These are phyloP conservation scores for Arbutus unedo DNA, from an alignment of 148 eudicot species.

Conservation along the genomic window DNA sequence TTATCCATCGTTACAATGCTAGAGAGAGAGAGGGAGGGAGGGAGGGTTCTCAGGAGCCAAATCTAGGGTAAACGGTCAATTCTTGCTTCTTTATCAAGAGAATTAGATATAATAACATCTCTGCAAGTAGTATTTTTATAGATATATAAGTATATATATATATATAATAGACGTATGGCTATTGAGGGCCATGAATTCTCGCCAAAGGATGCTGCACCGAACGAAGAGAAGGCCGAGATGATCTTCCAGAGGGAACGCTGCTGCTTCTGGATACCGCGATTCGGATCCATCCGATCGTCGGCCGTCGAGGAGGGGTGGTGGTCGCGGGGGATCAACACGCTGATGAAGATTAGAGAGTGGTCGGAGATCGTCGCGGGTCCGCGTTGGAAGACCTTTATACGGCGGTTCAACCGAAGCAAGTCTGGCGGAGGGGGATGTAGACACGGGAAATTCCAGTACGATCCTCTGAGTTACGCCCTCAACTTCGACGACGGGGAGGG, in stretches of 20 bases:
- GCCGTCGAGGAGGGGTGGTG: conserved; percentile 26
- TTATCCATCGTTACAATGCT: too few species aligned
- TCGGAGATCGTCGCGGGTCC: conserved; percentile 80
- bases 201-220: background rate
- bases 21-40: background rate
- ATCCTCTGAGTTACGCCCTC: conserved; percentile 66
- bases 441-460: conserved; percentile 56
- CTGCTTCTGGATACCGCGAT: conserved; percentile 24
- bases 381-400: conserved; percentile 80
- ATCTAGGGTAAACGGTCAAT: background rate
- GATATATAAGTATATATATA: background rate
- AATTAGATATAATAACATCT: background rate
- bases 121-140: too few species aligned
- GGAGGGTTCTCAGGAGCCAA: background rate
- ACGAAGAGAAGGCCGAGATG: conserved; percentile 11
- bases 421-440: conserved; percentile 15
- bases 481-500: conserved; percentile 69
- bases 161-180: background rate
- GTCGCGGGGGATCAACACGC: conserved; percentile 44
- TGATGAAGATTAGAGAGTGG: conserved; percentile 72
- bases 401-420: conserved; percentile 46
- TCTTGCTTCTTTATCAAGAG: background rate
- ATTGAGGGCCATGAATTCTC: background rate
- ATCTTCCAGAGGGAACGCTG: conserved; percentile 15
- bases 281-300: background rate